These are phyloP conservation scores for Leptographium lundbergii DNA, from an alignment of 2,329 filamentous ascomycete species.

Conservation along the genomic window DNA sequence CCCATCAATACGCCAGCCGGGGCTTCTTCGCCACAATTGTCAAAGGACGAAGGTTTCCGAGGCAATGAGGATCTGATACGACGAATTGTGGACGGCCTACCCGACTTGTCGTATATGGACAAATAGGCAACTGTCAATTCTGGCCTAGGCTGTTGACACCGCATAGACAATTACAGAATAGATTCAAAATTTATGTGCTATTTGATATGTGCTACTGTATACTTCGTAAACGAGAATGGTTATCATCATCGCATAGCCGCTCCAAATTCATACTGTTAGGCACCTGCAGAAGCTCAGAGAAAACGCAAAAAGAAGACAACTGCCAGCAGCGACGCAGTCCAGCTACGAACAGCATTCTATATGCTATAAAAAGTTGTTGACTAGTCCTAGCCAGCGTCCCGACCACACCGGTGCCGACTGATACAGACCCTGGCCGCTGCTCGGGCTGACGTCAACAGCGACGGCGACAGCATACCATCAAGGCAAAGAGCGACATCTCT, in stretches of 20 bases:
- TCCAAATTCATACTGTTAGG: no score
- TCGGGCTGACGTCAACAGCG: background rate
- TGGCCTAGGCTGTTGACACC: background rate
- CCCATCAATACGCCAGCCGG: background rate
- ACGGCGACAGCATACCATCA: background rate
- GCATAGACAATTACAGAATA: no score
- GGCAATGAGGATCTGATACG: constrained; percentile 9
- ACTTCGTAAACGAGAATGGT: no score
- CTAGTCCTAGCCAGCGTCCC: no score
- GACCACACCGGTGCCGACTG: background rate
- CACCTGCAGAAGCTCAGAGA: no score
- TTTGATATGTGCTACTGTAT: no score
- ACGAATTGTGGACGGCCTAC: constrained; percentile 16
- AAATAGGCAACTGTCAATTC: constrained; percentile 8
- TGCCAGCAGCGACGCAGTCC: background rate
- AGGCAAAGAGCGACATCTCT: background rate
- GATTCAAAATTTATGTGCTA: no score
- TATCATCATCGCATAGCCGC: no score
- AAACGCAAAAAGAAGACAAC: no score
- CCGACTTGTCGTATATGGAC: constrained; percentile 24
- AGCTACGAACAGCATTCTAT: background rate
- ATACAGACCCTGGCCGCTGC: constrained; percentile 5
- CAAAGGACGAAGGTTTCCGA: background rate
- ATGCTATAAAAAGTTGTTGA: background rate
- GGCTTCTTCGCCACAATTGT: background rate